A percentile compares a stretch with the other conserved stretches of the same genome.
Evolutionary conservation across 169 alveolate species (phyloP).

Genomic region (Plasmodium fragile): DNA sequence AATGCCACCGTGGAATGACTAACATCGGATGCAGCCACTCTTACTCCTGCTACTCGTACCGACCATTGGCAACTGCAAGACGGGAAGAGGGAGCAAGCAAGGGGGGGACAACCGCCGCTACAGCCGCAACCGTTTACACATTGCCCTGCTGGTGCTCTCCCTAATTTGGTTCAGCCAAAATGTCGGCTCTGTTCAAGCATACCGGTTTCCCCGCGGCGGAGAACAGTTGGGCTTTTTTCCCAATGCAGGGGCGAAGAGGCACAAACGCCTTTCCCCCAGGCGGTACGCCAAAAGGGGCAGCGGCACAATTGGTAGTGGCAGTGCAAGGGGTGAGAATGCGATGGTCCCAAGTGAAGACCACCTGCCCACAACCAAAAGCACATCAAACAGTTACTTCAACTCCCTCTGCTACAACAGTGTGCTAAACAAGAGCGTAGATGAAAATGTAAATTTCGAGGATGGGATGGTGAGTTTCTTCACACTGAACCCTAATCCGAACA

Average conservation of each 20-base stretch:
- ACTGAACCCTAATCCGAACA: constrained; percentile 32
- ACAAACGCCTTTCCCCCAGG: background rate
- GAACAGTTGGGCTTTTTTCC: background rate
- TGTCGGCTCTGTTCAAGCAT: background rate
- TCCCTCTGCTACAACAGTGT: constrained; percentile 16
- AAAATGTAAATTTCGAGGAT: constrained; percentile 67
- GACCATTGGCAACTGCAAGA: background rate
- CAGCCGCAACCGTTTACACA: background rate
- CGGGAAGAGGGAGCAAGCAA: background rate
- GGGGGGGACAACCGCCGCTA: background rate
- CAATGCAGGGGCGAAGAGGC: background rate
- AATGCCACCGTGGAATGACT: background rate
- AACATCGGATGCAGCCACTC: constrained; percentile 7
- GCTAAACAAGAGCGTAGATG: constrained; percentile 35
- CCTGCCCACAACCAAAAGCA: background rate
- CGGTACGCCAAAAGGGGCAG: background rate
- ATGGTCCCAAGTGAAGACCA: background rate
- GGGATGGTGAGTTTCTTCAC: constrained; percentile 46
- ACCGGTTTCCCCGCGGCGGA: background rate
- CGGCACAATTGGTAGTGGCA: background rate
- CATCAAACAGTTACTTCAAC: constrained; percentile 20
- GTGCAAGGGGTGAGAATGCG: background rate
- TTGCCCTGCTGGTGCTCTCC: background rate
- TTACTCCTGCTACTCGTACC: background rate
- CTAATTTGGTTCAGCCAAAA: background rate